Evolutionary conservation across 2,329 filamentous ascomycete species (phyloP).

Genomic region (Colletotrichum neosansevieriae): DNA sequence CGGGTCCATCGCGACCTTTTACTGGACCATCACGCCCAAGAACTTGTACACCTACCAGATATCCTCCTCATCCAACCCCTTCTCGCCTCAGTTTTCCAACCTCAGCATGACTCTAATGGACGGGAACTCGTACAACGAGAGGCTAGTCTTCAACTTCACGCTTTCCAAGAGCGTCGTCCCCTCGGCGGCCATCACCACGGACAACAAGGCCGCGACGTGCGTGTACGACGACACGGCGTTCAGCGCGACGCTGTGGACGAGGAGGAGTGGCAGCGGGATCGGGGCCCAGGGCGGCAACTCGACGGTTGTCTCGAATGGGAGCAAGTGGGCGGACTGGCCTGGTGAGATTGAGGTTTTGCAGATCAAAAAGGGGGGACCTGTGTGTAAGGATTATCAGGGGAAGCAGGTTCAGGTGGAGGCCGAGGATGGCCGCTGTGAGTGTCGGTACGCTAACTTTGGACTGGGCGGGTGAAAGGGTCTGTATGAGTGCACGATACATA

Average conservation of each 20-base stretch:
- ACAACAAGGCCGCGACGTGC: constrained; percentile 64
- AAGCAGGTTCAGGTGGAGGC: constrained; percentile 53
- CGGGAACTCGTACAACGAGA: constrained; percentile 60
- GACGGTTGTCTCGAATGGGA: constrained; percentile 40
- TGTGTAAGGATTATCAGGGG: constrained; percentile 61
- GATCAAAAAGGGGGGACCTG: constrained; percentile 62
- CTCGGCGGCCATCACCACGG: constrained; percentile 53
- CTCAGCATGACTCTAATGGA: constrained; percentile 62
- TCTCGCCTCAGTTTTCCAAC: constrained; percentile 68
- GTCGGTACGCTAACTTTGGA: constrained; percentile 53
- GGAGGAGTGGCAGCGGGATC: constrained; percentile 46
- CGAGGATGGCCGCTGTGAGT: constrained; percentile 52
- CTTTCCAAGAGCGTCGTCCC: constrained; percentile 67
- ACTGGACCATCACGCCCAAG: constrained; percentile 68
- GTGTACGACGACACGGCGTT: constrained; percentile 69
- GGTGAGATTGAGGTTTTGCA: constrained; percentile 69
- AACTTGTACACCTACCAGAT: constrained; percentile 60
- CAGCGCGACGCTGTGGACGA: constrained; percentile 71
- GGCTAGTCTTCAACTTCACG: constrained; percentile 68
- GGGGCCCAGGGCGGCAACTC: constrained; percentile 27
- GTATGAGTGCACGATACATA: background rate
- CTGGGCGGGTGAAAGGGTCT: constrained; percentile 4
- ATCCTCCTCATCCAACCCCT: constrained; percentile 67
- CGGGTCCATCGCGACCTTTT: constrained; percentile 67
- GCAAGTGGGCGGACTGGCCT: constrained; percentile 63